Base-by-base conservation (phyloP, 257 asterid species). In the Cruciata laevipes region DNA sequence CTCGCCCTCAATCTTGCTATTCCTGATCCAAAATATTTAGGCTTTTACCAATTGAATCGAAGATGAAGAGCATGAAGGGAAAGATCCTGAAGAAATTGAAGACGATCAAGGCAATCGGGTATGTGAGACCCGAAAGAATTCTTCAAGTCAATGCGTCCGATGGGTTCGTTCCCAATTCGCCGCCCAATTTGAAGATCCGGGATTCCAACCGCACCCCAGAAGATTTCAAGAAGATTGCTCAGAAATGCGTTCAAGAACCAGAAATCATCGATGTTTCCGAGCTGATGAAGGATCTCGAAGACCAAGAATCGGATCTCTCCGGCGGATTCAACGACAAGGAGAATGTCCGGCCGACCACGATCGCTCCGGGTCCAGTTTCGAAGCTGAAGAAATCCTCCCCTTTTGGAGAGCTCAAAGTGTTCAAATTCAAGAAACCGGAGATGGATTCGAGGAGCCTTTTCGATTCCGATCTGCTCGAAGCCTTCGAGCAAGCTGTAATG, bases 41-140 rank as follows among this genome's bases (percentile, higher is more conserved):
- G 60, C 35, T 24, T 65, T 69, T 53, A 27, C 49, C 7, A 17
- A 8, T 62, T 62, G 56, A 27, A 12, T 14, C 21, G 12, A 33
- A 52, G 71, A 94, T 90, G 97, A 88, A 78, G 80, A 78, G 79
- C 47, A 80, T 94, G 81, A 94, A 88, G 74, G 96, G 98, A 16
- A 94, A 85, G 80, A 79, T 90, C 4, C 67, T 94, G 49, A 94
- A 87, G 85, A 90, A 86, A 68, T 71, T 94, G 74, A 83, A 83
- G 81, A 90, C 99, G 10, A 72, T 94, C 51, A 94, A 94, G 67
- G 9, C 89, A 12, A 87, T 90, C 24, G 92, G 91, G 65, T 85
- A 86, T 69, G 42, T 85, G 71, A 87, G 86, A 55, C 90, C 95
- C 9, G 96, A 94, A 37, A 82, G 85, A 59, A 70, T 86, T 24